Evolutionary conservation across 768 basidiomycete species (phyloP).

Genomic region (Phallus indusiatus): DNA sequence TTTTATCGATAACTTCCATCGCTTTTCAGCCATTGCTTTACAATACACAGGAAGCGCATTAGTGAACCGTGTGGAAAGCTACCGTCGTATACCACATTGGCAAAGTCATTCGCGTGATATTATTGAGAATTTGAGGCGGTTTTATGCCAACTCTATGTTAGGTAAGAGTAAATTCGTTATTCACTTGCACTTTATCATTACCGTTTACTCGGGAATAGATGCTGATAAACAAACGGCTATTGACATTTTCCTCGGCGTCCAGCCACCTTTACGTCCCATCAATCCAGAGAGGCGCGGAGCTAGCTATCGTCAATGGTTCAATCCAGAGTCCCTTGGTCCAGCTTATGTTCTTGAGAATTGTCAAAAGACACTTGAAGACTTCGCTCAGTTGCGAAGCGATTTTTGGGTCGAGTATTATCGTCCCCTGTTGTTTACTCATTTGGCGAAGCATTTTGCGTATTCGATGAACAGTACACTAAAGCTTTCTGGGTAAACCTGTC

Average conservation of each 20-base stretch:
- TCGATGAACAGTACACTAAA: conserved; percentile 88
- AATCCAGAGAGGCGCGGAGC: conserved; percentile 43
- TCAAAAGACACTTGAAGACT: conserved; percentile 46
- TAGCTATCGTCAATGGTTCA: conserved; percentile 82
- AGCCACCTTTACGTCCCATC: conserved; percentile 34
- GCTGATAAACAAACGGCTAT: conserved; percentile 97
- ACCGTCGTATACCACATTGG: conserved; percentile 93
- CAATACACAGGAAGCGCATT: conserved; percentile 97
- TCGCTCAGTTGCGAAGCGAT: conserved; percentile 52
- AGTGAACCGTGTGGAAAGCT: conserved; percentile 93
- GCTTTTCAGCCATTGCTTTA: conserved; percentile 66
- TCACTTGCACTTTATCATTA: neutral
- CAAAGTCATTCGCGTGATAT: conserved; percentile 95
- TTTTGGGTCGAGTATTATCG: conserved; percentile 90
- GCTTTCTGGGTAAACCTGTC: conserved; percentile 55
- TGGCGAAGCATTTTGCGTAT: conserved; percentile 85
- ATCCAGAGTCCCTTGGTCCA: conserved; percentile 55
- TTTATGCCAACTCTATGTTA: conserved; percentile 89
- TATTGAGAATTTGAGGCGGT: conserved; percentile 88
- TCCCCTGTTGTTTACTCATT: conserved; percentile 71
- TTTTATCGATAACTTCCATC: neutral
- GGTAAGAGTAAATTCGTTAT: conserved; percentile 32
- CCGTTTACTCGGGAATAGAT: conserved; percentile 36
- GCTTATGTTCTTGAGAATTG: conserved; percentile 63
- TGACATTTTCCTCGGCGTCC: conserved; percentile 87